These are phyloP conservation scores for Calvatia gigantea DNA, from an alignment of 768 basidiomycete species.

Conservation along the genomic window DNA sequence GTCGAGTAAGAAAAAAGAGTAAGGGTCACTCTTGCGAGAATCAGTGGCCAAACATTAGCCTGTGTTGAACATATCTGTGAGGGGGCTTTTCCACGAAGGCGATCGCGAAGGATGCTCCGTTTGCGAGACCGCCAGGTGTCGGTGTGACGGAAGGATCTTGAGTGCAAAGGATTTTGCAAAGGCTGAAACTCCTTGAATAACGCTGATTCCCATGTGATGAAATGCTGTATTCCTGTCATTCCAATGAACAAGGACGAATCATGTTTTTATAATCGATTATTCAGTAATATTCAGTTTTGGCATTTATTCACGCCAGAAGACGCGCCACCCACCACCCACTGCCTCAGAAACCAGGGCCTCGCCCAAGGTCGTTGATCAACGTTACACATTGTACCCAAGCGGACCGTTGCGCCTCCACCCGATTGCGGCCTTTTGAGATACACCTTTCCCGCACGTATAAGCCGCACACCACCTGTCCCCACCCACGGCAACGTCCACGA, in stretches of 20 bases:
- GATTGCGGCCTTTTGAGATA: slow-evolving; percentile 23
- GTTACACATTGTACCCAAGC: slow-evolving; percentile 71
- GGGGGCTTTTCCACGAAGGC: slow-evolving; percentile 73
- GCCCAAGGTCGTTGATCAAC: slow-evolving; percentile 69
- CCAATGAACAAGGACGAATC: background rate
- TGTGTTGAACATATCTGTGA: slow-evolving; percentile 76
- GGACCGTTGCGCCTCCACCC: slow-evolving; percentile 39
- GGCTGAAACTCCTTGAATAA: slow-evolving; percentile 55
- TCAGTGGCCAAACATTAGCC: slow-evolving; percentile 43
- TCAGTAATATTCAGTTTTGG: slow-evolving; percentile 76
- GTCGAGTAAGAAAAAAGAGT: slow-evolving; percentile 26
- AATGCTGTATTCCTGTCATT: slow-evolving; percentile 32
- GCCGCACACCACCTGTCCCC: slow-evolving; percentile 76
- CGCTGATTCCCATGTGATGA: slow-evolving; percentile 62
- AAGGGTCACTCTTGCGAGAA: slow-evolving; percentile 41
- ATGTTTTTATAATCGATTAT: slow-evolving; percentile 35
- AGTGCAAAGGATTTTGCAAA: slow-evolving; percentile 59
- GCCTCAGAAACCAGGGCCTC: slow-evolving; percentile 48
- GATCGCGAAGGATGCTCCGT: slow-evolving; percentile 63
- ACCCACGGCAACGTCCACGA: slow-evolving; percentile 71
- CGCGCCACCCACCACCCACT: slow-evolving; percentile 83
- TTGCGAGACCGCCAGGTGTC: slow-evolving; percentile 63
- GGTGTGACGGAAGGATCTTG: slow-evolving; percentile 68
- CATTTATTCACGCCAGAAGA: slow-evolving; percentile 65
- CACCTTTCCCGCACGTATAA: slow-evolving; percentile 38